phyloP scores from a whole-genome alignment of 805 yeast species.

The Ogataea methylovora region DNA sequence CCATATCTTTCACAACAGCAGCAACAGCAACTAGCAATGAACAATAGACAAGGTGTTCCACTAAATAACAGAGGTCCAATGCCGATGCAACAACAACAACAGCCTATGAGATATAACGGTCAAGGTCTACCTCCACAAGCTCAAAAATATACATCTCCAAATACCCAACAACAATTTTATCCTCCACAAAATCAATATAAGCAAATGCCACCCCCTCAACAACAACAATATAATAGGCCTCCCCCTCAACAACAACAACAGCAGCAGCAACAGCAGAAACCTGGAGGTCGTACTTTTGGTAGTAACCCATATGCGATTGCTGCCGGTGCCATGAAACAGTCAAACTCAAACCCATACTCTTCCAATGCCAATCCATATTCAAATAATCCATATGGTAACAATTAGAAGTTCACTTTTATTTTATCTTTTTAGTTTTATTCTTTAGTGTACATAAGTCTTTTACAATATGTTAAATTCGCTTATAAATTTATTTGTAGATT shows the following conservation, averaged over 20 bases:
- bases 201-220: constrained; percentile 1
- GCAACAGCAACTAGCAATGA: constrained; percentile 1
- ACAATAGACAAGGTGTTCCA: neutral
- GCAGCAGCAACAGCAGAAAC: constrained; percentile 10
- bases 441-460: too few relatives aligned
- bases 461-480: too few relatives aligned
- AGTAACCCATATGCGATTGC: constrained; percentile 18
- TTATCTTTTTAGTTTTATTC: neutral
- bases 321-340: constrained; percentile 4
- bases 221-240: constrained; percentile 1
- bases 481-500: too few relatives aligned
- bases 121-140: constrained; percentile 1
- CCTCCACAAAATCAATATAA: constrained; percentile 7
- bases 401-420: neutral
- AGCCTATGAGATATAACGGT: neutral
- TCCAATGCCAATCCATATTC: constrained; percentile 14
- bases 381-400: constrained; percentile 1
- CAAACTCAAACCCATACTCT: constrained; percentile 3
- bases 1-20: constrained; percentile 1
- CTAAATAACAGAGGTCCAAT: too few relatives aligned
- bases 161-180: constrained; percentile 4
- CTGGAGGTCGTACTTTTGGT: constrained; percentile 7
- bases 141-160: constrained; percentile 1
- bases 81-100: neutral
- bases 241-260: constrained; percentile 3